Conservation (phyloP, 495 filamentous ascomycete genomes). For the Daldinia loculata region DNA sequence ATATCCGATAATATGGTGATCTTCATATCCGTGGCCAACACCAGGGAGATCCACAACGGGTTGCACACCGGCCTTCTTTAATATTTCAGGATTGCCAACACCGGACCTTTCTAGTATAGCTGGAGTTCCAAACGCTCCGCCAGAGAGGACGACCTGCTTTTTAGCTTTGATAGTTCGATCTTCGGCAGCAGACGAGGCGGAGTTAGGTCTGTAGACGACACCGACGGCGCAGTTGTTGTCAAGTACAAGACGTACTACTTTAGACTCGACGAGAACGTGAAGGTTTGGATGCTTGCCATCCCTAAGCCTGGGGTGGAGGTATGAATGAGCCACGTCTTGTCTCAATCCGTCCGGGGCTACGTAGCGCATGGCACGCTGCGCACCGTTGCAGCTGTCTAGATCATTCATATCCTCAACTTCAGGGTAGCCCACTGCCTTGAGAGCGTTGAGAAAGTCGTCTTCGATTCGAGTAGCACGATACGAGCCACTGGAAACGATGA, state of each 20-base stretch:
- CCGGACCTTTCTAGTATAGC: constrained; percentile 64
- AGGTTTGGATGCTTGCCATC: constrained; percentile 57
- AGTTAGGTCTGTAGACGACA: constrained; percentile 53
- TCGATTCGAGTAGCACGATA: constrained; percentile 37
- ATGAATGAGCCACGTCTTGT: constrained; percentile 44
- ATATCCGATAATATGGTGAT: constrained; percentile 52
- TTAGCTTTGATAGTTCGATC: constrained; percentile 50
- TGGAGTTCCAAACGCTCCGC: constrained; percentile 60
- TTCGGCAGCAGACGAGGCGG: constrained; percentile 14
- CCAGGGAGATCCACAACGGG: constrained; percentile 46
- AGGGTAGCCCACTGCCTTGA: constrained; percentile 34
- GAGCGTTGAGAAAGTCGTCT: constrained; percentile 54
- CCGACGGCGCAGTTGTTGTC: constrained; percentile 54
- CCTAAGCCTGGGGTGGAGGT: constrained; percentile 54
- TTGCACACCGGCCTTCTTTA: constrained; percentile 36
- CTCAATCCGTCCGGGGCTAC: constrained; percentile 41
- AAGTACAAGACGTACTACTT: constrained; percentile 59
- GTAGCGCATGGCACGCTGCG: constrained; percentile 34
- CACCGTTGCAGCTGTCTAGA: constrained; percentile 35
- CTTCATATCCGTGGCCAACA: constrained; percentile 52
- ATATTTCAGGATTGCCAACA: constrained; percentile 52
- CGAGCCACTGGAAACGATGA: constrained; percentile 55
- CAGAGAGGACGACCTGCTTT: constrained; percentile 62
- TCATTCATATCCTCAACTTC: constrained; percentile 38
- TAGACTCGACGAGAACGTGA: constrained; percentile 60